phyloP scores from a whole-genome alignment of 345 rosid species.

The Rhodamnia argentea region DNA sequence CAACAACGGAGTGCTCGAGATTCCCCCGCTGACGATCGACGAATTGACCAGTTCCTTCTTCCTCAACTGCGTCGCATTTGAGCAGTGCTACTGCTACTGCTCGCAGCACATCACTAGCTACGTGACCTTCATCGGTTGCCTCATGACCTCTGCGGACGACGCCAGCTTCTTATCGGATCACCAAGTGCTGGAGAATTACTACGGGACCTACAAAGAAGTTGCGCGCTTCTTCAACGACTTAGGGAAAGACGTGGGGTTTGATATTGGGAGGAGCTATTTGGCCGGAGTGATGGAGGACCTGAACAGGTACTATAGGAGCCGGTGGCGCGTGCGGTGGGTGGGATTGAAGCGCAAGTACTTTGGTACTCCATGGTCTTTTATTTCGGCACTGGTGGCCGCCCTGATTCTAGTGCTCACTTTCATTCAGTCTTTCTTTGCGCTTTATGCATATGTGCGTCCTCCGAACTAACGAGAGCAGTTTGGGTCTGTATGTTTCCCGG shows the following conservation, averaged over 20 bases:
- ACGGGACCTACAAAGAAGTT: background rate
- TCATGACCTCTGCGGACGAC: slow-evolving; percentile 24
- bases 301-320: background rate
- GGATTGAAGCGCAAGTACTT: background rate
- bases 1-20: slow-evolving; percentile 24
- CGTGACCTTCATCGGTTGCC: slow-evolving; percentile 34
- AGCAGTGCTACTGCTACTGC: slow-evolving; percentile 5
- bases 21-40: slow-evolving; percentile 29
- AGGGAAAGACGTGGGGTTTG: background rate
- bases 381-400: background rate
- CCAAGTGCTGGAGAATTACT: slow-evolving; percentile 35
- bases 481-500: background rate
- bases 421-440: background rate
- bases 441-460: background rate
- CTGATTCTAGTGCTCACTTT: background rate
- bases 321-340: background rate
- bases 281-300: background rate
- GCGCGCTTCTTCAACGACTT: background rate
- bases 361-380: background rate
- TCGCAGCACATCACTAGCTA: slow-evolving; percentile 34
- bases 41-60: slow-evolving; percentile 18
- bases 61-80: slow-evolving; percentile 34
- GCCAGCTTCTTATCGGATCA: slow-evolving; percentile 27
- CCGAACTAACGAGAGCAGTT: background rate
- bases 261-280: background rate